Conservation (phyloP, 129 eudicot genomes). For the Helianthus tuberosus region DNA sequence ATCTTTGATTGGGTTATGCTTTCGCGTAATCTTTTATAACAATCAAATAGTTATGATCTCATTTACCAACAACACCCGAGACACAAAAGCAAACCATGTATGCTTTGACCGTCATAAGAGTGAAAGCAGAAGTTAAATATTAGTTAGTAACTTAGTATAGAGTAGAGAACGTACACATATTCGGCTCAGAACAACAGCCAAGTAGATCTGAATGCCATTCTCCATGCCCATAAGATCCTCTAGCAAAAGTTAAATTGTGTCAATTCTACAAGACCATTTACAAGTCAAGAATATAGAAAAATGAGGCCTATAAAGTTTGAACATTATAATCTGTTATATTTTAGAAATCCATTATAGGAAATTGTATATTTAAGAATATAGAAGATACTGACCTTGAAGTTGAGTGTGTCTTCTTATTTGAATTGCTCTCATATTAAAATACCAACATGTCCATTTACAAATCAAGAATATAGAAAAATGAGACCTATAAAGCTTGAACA, state of each 20-base stretch:
- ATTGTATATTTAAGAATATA: too few species aligned
- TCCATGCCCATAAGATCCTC: conserved; percentile 52
- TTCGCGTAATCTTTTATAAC: too few species aligned
- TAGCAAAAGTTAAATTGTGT: conserved; percentile 54
- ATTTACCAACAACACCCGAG: neutral
- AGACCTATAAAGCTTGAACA: too few species aligned
- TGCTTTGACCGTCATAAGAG: neutral
- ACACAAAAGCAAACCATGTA: neutral
- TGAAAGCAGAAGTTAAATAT: neutral
- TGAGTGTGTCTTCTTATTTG: too few species aligned
- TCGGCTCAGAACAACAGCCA: conserved; percentile 93
- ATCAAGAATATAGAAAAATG: too few species aligned
- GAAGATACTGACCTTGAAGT: too few species aligned
- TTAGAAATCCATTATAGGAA: too few species aligned
- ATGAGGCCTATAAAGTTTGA: neutral
- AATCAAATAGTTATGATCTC: neutral
- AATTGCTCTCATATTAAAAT: too few species aligned
- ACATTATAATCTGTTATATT: too few species aligned
- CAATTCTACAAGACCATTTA: conserved; percentile 54
- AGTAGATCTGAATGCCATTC: conserved; percentile 97
- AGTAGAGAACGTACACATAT: conserved; percentile 52
- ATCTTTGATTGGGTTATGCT: too few species aligned
- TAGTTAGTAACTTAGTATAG: neutral
- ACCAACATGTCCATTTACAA: too few species aligned
- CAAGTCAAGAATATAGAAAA: neutral